Evolutionary conservation across 2,329 filamentous ascomycete genomes (phyloP), one percentile per base, ranked within the genome.

Genomic region (Parastagonospora nodorum): DNA sequence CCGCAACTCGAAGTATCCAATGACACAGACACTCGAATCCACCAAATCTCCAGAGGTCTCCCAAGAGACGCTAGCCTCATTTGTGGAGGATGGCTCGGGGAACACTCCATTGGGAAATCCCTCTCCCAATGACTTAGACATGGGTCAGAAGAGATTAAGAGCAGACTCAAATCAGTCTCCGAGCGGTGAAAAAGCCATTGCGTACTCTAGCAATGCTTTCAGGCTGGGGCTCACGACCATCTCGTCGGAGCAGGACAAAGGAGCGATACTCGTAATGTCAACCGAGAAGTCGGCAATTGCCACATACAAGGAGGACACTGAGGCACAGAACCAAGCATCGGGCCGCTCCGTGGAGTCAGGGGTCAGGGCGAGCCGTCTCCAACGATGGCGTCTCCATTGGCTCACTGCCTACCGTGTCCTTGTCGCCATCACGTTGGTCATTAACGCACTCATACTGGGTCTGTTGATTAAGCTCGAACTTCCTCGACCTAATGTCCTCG

Each of bases 361-460:
- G 30, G 37, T 28, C n/a, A 30, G 32, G 19, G 19, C 37, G 9
- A 37, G 43, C 11, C 40, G 43, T 8, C 8, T 53, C n/a, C 44
- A 42, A 32, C 33, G 41, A 6, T 12, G 52, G 7, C 46, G 41
- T 16, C 36, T 61, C 5, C 51, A 54, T 42, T 66, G 59, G 61
- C 46, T 61, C 28, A 56, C 57, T 14, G 50, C 57, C 2, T 66
- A 64, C 32, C 61, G 53, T 2, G 40, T 60, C 5, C 48, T 66
- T 9, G 57, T 61, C 1, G 40, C 24, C 2, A 15, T 53, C 2
- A 48, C 55, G 8, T 39, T 61, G 4, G 1, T 44, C 11, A 15
- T 50, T n/a, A 66, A 66, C 16, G 2, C 53, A 2, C 35, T 38
- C 5, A 35, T 52, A 1, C 12, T 58, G 9, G 32, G 33, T 4